A percentile compares a stretch with the other conserved stretches of the same genome.
Evolutionary conservation across 805 yeast genomes (phyloP).

Genomic region (Ogataea henricii): DNA sequence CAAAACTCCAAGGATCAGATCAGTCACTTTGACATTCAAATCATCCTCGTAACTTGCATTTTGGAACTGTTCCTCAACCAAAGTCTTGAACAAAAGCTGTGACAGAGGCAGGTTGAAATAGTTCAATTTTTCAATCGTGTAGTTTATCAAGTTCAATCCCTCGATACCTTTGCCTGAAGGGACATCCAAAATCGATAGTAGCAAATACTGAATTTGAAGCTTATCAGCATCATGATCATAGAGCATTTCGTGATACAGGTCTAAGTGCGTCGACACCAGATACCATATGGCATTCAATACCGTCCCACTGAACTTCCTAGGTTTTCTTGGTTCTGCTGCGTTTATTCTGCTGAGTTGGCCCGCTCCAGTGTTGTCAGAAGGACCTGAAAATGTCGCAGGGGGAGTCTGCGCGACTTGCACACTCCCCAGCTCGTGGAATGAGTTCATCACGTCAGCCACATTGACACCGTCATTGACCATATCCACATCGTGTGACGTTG

Average conservation of each 20-base stretch:
- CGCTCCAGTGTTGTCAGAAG: constrained; percentile 5
- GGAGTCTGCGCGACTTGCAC: constrained; percentile 28
- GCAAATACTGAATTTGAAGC: constrained; percentile 16
- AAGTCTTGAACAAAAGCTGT: constrained; percentile 41
- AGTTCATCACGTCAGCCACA: constrained; percentile 30
- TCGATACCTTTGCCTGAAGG: constrained; percentile 9
- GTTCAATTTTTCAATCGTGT: constrained; percentile 31
- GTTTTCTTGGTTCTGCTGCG: constrained; percentile 5
- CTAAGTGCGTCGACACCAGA: constrained; percentile 19
- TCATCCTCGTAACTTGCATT: constrained; percentile 15
- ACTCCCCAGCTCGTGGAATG: constrained; percentile 27
- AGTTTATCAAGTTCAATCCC: constrained; percentile 3
- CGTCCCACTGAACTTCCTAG: constrained; percentile 10
- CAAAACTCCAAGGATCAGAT: constrained; percentile 15
- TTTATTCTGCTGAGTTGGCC: constrained; percentile 1
- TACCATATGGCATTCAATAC: constrained; percentile 29
- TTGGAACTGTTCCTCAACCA: constrained; percentile 27
- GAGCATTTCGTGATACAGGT: constrained; percentile 24
- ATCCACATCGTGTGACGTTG: constrained; percentile 20
- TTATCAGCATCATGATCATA: constrained; percentile 14
- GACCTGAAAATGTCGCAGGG: constrained; percentile 12
- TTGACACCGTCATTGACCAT: constrained; percentile 23
- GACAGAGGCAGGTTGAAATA: constrained; percentile 45
- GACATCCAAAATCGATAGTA: constrained; percentile 18
- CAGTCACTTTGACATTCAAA: constrained; percentile 8